Evolutionary conservation across 768 basidiomycete species (phyloP), one percentile per base, ranked within the genome.

Genomic region (Mycena polygramma): DNA sequence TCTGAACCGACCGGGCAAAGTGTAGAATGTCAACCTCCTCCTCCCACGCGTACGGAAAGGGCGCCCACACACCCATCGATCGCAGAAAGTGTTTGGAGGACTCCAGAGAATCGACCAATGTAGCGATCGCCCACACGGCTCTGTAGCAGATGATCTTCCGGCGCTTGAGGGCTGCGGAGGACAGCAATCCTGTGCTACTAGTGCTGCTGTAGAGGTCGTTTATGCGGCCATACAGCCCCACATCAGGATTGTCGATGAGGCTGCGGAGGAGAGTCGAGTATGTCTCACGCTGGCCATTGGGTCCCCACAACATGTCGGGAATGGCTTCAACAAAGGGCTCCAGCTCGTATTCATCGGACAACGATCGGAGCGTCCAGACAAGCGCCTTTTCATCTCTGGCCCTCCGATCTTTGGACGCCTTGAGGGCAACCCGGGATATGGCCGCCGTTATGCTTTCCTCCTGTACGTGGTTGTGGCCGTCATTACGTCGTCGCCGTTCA

Each of bases 281-380:
- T 13, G 49, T 19, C 10, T 45, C 4, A 5, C 62, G 51, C 13
- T 37, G 10, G 2, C 37, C 39, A 3, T 9, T 14, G 3, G 66
- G 52, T 19, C 66, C 66, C 66, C 66, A 68, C 14, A 68, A 17
- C 13, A 48, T 51, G 26, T 68, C 58, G 26, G 59, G 66, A 26
- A 67, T 59, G 4, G 57, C 57, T 35, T 67, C 66, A 15, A 67
- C 49, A 35, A 67, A 67, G 11, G 63, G 46, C 26, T 57, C 66
- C 20, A 62, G 57, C 49, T 67, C 66, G 0, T 6, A 1, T 9
- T 67, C 66, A n/a, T 67, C 66, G 2, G 66, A 35, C 57, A 67
- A 30, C 4, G 57, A 59, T 20, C 19, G 22, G 20, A 54, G 17
- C 4, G 51, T 54, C 63, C 63, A 65, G 22, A 37, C 30, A 20